These are phyloP conservation scores for Euphorbia tirucalli DNA, from an alignment of 345 rosid species.

Conservation along the genomic window DNA sequence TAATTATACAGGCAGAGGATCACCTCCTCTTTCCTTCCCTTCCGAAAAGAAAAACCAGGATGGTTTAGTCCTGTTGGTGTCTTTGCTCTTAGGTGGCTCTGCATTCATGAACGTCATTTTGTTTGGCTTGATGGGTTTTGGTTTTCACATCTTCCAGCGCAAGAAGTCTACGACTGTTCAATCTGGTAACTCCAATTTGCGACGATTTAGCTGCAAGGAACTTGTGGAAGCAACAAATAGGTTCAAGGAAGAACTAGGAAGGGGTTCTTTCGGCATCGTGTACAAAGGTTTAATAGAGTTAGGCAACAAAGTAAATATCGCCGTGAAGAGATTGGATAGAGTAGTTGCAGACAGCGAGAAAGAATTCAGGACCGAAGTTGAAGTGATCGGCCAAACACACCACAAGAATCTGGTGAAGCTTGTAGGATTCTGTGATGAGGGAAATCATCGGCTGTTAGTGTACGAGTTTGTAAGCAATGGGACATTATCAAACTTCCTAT, in stretches of 20 bases:
- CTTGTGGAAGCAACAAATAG: slow-evolving; percentile 32
- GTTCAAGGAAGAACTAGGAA: slow-evolving; percentile 41
- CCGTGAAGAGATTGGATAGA: slow-evolving; percentile 27
- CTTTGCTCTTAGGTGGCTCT: slow-evolving; percentile 30
- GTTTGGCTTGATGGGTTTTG: slow-evolving; percentile 8
- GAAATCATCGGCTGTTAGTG: slow-evolving; percentile 23
- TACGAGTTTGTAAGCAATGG: slow-evolving; percentile 37
- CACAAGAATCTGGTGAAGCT: slow-evolving; percentile 38
- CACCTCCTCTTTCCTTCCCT: background rate
- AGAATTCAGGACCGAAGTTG: slow-evolving; percentile 28
- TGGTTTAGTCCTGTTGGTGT: background rate
- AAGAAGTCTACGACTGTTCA: background rate
- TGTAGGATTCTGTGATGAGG: slow-evolving; percentile 35
- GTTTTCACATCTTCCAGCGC: slow-evolving; percentile 15
- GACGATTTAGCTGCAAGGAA: slow-evolving; percentile 31
- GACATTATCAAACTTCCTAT: slow-evolving; percentile 20
- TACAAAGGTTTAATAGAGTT: slow-evolving; percentile 15
- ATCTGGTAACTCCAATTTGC: slow-evolving; percentile 23
- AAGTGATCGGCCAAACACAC: slow-evolving; percentile 30
- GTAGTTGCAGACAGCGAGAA: slow-evolving; percentile 14
- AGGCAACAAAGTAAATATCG: slow-evolving; percentile 1
- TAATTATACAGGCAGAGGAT: background rate
- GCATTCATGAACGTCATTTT: slow-evolving; percentile 18
- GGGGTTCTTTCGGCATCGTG: slow-evolving; percentile 33
- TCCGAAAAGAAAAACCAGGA: background rate